phyloP scores from a whole-genome alignment of 495 filamentous ascomycete genomes.

The Aeminium ludgeri region DNA sequence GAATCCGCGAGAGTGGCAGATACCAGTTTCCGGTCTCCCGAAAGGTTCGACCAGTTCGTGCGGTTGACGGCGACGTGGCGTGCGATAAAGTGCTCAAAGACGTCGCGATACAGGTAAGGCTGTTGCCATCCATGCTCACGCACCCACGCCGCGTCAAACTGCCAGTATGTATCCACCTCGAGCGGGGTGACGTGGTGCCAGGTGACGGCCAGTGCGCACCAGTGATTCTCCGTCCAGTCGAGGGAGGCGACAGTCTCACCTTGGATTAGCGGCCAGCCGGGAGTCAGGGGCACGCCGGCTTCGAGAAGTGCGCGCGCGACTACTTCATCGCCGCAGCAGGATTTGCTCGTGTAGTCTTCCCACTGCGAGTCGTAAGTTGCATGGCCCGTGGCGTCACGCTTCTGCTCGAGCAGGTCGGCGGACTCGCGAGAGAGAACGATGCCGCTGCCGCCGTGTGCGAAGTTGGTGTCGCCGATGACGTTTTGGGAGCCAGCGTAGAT shows the following conservation, averaged over 20 bases:
- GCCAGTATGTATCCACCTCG: slow-evolving; percentile 37
- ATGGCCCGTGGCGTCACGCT: slow-evolving; percentile 1
- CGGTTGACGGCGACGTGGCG: slow-evolving; percentile 16
- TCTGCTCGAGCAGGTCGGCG: slow-evolving; percentile 3
- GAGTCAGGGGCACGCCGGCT: slow-evolving; percentile 33
- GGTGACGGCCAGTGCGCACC: slow-evolving; percentile 43
- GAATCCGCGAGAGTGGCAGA: background rate
- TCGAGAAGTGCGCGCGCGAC: slow-evolving; percentile 42
- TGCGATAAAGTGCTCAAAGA: slow-evolving; percentile 19
- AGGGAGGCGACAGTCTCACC: slow-evolving; percentile 36
- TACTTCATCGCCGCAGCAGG: slow-evolving; percentile 56
- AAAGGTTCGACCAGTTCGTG: slow-evolving; percentile 22
- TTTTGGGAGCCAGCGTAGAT: slow-evolving; percentile 16
- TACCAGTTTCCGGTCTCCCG: slow-evolving; percentile 14
- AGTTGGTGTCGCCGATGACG: slow-evolving; percentile 12
- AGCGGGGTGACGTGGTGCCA: slow-evolving; percentile 42
- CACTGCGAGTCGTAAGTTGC: slow-evolving; percentile 30
- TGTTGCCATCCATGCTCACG: slow-evolving; percentile 17
- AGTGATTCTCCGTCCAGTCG: slow-evolving; percentile 34
- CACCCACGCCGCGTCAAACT: slow-evolving; percentile 26
- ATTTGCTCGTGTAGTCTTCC: slow-evolving; percentile 36
- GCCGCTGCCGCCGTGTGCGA: slow-evolving; percentile 18
- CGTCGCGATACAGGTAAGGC: slow-evolving; percentile 19
- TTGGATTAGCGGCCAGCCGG: slow-evolving; percentile 38
- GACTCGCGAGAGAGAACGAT: slow-evolving; percentile 11